A percentile compares a stretch with the other conserved stretches of the same genome.
Evolutionary conservation across 148 eudicot species (phyloP).

Genomic region (Vaccinium myrtillus): DNA sequence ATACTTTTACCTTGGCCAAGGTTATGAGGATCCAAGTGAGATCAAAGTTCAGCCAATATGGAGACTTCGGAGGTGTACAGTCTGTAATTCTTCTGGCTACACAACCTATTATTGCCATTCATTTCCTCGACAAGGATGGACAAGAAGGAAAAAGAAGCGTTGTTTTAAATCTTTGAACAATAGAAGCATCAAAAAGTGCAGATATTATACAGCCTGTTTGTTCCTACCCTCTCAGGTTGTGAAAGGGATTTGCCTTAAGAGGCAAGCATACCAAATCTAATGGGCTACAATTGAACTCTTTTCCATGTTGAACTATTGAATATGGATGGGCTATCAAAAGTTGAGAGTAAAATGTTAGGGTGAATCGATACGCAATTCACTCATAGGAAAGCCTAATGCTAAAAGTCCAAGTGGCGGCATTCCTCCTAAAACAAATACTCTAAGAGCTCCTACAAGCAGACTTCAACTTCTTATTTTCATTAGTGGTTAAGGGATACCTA

Average conservation of each 20-base stretch:
- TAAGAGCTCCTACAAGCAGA: background rate
- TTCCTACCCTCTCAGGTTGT: background rate
- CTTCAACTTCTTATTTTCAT: background rate
- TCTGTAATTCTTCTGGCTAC: background rate
- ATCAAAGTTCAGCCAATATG: background rate
- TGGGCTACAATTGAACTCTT: background rate
- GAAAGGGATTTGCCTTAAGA: background rate
- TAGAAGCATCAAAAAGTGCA: background rate
- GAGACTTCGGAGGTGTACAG: background rate
- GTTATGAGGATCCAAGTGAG: background rate
- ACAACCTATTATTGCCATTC: background rate
- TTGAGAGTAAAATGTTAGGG: background rate
- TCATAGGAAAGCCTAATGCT: background rate
- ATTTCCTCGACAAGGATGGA: background rate
- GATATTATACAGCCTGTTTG: background rate
- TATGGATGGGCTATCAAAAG: background rate
- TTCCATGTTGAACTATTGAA: background rate
- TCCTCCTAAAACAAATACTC: background rate
- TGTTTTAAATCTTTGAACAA: background rate
- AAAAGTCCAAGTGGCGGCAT: background rate
- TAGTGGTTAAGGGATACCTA: background rate
- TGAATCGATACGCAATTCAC: background rate
- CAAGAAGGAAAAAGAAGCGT: background rate
- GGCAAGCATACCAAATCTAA: background rate
- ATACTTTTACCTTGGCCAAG: background rate